Base-by-base conservation (phyloP, 108 stramenopile species). In the Skeletonema marinoi region DNA sequence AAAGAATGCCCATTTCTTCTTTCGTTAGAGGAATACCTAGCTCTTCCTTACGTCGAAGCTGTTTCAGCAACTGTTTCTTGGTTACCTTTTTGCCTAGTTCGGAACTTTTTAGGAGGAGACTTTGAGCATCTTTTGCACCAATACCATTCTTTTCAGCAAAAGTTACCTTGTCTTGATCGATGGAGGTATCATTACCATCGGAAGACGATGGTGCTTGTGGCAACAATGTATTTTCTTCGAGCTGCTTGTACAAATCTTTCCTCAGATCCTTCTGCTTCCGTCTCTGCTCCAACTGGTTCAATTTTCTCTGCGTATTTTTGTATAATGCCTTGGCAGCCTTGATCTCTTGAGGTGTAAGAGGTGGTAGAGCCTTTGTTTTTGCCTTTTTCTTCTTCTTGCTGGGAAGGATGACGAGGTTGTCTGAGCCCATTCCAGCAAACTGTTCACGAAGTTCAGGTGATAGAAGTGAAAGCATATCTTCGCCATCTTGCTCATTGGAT, bases 291-390 rank as follows among this genome's bases (percentile, higher is more conserved):
- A 93, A 64, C 82, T 92, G 92, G 56, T 85, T 78, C 31, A 93
- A 68, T 70, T 96, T 96, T 14, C 89, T 78, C 13, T 73, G 66
- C 19, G 87, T 83, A 66, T 92, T 88, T 70, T 92, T 93, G 59
- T 90, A 88, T 54, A 84, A 60, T 29, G 72, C 32, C 70, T 87
- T 91, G 29, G 95, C 95, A 19, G 89, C 77, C 58, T 78, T 75
- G 63, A 93, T 88, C 71, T 96, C 95, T 61, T 83, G 46, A 1
- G 90, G 90, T 19, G 92, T 91, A 32, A 96, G 71, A 44, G 88
- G 87, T 25, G 92, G 83, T 11, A 60, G 36, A 11, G 54, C 51
- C 66, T 65, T 67, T 38, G 75, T 70, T 25, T 77, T 65, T 21
- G 75, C 54, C 29, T 79, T 85, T 70, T 79, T 77, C 54, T 79